Conservation (phyloP, 176 grass and related monocot species). For the Carex myosuroides region DNA sequence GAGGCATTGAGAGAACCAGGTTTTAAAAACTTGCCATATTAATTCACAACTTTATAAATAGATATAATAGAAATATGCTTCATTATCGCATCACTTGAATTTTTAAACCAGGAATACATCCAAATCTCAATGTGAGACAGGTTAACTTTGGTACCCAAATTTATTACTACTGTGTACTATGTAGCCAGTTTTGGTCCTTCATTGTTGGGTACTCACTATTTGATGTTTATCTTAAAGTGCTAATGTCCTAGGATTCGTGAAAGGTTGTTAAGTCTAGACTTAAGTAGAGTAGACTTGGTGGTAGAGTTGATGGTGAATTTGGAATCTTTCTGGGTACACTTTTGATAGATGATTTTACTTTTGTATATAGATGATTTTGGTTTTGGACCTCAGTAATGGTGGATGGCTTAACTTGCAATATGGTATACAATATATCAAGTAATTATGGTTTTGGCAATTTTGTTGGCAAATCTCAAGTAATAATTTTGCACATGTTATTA, state of each 20-base stretch:
- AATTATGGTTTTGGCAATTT: background rate
- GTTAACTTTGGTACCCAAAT: background rate
- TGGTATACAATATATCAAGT: background rate
- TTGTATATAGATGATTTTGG: background rate
- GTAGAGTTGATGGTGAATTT: background rate
- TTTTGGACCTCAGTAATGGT: background rate
- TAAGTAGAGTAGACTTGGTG: background rate
- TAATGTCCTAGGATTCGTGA: background rate
- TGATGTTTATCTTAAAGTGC: background rate
- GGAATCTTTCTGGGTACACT: background rate
- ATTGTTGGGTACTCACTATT: background rate
- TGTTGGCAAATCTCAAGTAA: background rate
- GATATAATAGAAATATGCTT: background rate
- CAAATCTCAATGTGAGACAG: background rate
- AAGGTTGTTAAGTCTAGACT: background rate
- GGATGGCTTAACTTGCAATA: background rate
- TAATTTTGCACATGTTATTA: background rate
- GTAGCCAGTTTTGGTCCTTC: background rate
- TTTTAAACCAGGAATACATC: background rate
- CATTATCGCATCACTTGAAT: background rate
- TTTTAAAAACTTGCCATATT: constrained; percentile 21
- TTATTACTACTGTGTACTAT: background rate
- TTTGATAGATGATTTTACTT: background rate
- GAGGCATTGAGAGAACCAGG: constrained; percentile 92
- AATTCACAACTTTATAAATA: background rate